Evolutionary conservation across 164 flowering plant species (phyloP).

Genomic region (Magnolia kwangsiensis): DNA sequence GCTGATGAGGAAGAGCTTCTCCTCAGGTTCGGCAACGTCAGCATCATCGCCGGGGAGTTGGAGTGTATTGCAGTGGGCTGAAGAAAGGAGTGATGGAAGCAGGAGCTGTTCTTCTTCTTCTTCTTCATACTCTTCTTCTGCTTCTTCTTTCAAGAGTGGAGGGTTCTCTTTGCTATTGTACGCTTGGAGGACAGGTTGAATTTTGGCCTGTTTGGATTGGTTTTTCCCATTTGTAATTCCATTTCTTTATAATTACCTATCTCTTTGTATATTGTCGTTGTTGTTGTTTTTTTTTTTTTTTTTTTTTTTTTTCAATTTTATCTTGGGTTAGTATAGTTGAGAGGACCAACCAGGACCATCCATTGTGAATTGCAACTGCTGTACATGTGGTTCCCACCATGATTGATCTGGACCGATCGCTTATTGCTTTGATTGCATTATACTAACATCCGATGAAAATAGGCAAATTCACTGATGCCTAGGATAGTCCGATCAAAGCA

Average conservation of each 20-base stretch:
- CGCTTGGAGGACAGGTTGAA: slow-evolving; percentile 54
- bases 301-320: neutral
- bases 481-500: no score
- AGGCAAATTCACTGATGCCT: no score
- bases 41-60: slow-evolving; percentile 51
- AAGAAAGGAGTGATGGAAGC: slow-evolving; percentile 64
- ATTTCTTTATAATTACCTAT: neutral
- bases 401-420: no score
- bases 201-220: neutral
- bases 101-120: slow-evolving; percentile 34
- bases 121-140: slow-evolving; percentile 31
- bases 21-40: slow-evolving; percentile 16
- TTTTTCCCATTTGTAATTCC: neutral
- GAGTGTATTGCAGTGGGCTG: slow-evolving; percentile 76
- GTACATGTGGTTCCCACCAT: no score
- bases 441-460: no score
- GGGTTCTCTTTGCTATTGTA: slow-evolving; percentile 64
- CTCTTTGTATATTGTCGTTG: neutral
- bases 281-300: neutral
- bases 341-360: neutral
- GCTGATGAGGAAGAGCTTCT: slow-evolving; percentile 55
- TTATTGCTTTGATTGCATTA: no score
- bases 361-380: neutral
- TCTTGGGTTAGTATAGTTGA: neutral
- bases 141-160: slow-evolving; percentile 34